Evolutionary conservation across 768 basidiomycete species (phyloP).

Genomic region (Asterophora lycoperdoides): DNA sequence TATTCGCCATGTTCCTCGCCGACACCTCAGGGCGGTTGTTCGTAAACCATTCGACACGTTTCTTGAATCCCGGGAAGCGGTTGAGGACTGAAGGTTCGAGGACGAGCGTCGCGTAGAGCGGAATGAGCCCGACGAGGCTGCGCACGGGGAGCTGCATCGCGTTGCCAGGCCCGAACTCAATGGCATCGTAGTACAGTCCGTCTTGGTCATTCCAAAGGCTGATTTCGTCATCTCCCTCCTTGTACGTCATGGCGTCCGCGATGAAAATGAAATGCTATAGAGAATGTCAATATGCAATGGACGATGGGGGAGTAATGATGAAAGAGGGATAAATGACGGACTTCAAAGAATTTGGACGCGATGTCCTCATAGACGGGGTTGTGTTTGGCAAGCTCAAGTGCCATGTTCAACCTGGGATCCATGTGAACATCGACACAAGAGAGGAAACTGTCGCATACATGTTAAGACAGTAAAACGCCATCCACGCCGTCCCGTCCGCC

Average conservation of each 20-base stretch:
- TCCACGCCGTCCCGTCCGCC: constrained; percentile 99
- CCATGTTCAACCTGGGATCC: constrained; percentile 80
- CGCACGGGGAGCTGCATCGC: constrained; percentile 91
- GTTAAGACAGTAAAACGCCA: constrained; percentile 98
- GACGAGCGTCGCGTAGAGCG: constrained; percentile 91
- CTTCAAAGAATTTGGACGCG: constrained; percentile 96
- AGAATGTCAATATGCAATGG: background rate
- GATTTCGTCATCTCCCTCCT: constrained; percentile 67
- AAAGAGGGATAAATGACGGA: constrained; percentile 20
- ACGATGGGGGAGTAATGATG: background rate
- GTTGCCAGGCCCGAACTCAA: constrained; percentile 77
- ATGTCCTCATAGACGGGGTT: constrained; percentile 98
- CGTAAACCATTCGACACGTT: constrained; percentile 98
- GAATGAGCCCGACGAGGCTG: constrained; percentile 96
- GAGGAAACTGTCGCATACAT: constrained; percentile 52
- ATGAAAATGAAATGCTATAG: constrained; percentile 94
- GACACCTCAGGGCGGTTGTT: constrained; percentile 88
- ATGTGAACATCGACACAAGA: constrained; percentile 4
- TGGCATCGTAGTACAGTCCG: constrained; percentile 98
- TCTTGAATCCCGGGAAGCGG: constrained; percentile 96
- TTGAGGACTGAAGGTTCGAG: constrained; percentile 87
- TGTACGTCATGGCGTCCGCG: constrained; percentile 96
- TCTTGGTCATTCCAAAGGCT: constrained; percentile 96
- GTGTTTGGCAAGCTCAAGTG: constrained; percentile 95
- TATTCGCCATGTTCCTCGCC: constrained; percentile 92